Evolutionary conservation across 345 rosid species (phyloP).

Genomic region (Excoecaria agallocha): DNA sequence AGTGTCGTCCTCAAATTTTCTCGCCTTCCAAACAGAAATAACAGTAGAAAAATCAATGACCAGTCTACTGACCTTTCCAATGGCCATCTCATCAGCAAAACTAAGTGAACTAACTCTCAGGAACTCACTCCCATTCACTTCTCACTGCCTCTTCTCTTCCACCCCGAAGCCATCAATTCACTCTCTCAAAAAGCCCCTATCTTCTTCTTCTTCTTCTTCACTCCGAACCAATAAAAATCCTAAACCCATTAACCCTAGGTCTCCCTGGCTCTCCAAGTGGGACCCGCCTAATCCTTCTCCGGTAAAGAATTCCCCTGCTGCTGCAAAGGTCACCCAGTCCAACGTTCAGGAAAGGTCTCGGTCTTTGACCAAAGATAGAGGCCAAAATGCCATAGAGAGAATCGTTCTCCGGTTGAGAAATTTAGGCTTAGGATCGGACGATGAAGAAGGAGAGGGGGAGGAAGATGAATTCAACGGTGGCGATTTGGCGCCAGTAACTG

Average conservation of each 20-base stretch:
- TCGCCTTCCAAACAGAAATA: too few species aligned
- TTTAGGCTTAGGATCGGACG: conserved; percentile 70
- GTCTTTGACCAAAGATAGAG: conserved; percentile 38
- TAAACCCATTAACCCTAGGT: conserved; percentile 26
- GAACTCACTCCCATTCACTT: conserved; percentile 43
- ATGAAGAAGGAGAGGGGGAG: conserved; percentile 29
- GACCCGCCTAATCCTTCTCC: conserved; percentile 17
- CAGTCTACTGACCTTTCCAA: too few species aligned
- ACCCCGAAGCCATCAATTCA: conserved; percentile 37
- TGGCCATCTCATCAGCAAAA: too few species aligned
- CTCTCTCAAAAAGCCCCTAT: conserved; percentile 31
- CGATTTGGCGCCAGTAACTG: conserved; percentile 41
- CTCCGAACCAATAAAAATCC: conserved; percentile 37
- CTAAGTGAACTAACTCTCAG: too few species aligned
- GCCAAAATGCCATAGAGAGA: conserved; percentile 70
- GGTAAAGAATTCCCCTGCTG: not conserved
- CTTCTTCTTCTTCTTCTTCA: conserved; percentile 29
- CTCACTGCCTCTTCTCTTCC: conserved; percentile 40
- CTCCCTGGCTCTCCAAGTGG: conserved; percentile 57
- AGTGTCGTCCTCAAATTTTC: too few species aligned
- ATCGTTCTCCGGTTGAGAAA: conserved; percentile 83
- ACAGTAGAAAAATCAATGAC: too few species aligned
- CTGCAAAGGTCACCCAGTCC: conserved; percentile 16
- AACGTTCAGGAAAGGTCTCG: conserved; percentile 23
- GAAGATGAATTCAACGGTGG: conserved; percentile 20